Conservation (phyloP, 2,329 filamentous ascomycete species). For the Colletotrichum godetiae region DNA sequence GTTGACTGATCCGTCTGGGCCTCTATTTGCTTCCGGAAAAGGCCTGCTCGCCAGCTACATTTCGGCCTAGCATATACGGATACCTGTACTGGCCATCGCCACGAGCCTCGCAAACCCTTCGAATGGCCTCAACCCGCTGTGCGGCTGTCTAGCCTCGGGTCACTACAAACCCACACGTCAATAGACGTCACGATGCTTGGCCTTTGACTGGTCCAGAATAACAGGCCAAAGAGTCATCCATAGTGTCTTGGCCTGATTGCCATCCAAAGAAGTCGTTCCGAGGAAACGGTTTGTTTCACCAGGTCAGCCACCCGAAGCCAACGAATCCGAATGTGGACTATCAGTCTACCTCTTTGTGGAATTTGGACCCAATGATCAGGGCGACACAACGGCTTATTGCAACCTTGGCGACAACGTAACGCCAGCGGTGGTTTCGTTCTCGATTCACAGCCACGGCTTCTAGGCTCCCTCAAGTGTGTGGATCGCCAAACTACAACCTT, state of each 20-base stretch:
- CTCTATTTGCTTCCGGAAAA: not conserved
- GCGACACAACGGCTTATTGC: conserved; percentile 4
- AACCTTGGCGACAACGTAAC: conserved; percentile 24
- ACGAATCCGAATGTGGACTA: not conserved
- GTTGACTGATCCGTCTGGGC: not conserved
- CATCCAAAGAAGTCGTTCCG: not conserved
- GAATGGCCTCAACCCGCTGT: not conserved
- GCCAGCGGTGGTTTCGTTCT: conserved; percentile 21
- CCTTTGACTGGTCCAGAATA: conserved; percentile 1
- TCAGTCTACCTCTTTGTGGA: not conserved
- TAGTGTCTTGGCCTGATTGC: not conserved
- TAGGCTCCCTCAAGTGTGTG: conserved; percentile 4
- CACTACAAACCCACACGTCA: not conserved
- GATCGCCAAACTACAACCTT: conserved; percentile 24
- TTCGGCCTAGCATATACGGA: not conserved
- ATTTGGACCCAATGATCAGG: conserved; percentile 13
- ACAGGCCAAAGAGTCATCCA: not conserved
- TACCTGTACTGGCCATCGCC: not conserved
- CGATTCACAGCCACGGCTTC: conserved; percentile 11
- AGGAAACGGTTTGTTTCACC: conserved; percentile 25
- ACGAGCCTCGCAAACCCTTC: not conserved
- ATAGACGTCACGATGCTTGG: conserved; percentile 11
- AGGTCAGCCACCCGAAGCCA: conserved; percentile 7
- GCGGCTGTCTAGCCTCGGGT: not conserved
- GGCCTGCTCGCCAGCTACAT: not conserved